Evolutionary conservation across 805 yeast genomes (phyloP), one percentile per base, ranked within the genome.

Genomic region (Myxozyma lipomycoides): DNA sequence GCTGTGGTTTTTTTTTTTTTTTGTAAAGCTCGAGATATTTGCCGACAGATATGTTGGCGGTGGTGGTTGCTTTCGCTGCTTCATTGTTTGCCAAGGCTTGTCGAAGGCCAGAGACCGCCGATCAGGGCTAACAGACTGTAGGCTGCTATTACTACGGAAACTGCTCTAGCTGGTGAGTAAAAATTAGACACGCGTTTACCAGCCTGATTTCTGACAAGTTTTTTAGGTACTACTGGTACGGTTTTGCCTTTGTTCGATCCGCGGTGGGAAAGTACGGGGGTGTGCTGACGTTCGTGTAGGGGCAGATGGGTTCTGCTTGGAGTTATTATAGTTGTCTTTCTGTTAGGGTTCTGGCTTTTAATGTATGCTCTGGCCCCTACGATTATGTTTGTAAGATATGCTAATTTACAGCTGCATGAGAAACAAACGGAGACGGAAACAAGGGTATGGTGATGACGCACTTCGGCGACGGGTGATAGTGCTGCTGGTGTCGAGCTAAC

Each of bases 241-340:
- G 34, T 12, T 9, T 28, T 9, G 12, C 32, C 32, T 28, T 12
- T 25, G 21, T 17, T 25, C 18, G 1, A 2, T 7, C 15, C 18
- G 21, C 22, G 12, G 39, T 22, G 38, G n/a, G 26, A 24, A 25
- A 9, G 12, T 15, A 15, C 4, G 17, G 3, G 10, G 28, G 12
- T n/a, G 17, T 6, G 43, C 43, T n/a, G 26, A 41, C 21, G 25
- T 19, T 26, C 5, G 19, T n/a, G 18, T 18, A 48, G 56, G 56
- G 56, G 56, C 9, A 45, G 56, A 36, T 52, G 56, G 56, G 52
- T 52, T 2, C 44, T 52, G 4, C 32, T 52, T 21, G 56, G 52
- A 12, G 52, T 45, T 21, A 12, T 52, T 34, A 4, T 52, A n/a
- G 45, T 39, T 6, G 52, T 26, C 12, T 42, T 25, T 10, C 10